Percentiles rank a stretch among this genome's conserved stretches.
These are phyloP conservation scores for Coniophora puteana DNA, from an alignment of 1,284 basidiomycete species.

Conservation along the genomic window DNA sequence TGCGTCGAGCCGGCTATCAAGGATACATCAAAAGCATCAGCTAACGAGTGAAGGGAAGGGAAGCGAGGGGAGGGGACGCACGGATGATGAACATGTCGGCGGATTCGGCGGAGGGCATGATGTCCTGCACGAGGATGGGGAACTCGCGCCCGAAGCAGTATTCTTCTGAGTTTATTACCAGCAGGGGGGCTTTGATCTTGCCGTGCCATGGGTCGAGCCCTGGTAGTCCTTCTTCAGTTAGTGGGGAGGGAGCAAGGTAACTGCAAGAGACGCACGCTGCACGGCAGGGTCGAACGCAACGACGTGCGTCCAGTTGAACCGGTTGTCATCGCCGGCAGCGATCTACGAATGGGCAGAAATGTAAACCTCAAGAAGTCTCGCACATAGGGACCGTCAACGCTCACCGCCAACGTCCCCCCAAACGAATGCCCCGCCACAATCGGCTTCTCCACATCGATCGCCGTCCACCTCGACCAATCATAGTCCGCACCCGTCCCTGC, in stretches of 20 bases:
- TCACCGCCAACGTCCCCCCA: slow-evolving; percentile 30
- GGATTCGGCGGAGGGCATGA: slow-evolving; percentile 12
- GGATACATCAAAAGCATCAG: background rate
- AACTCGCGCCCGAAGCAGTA: slow-evolving; percentile 30
- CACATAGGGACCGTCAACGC: slow-evolving; percentile 6
- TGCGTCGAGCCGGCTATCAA: slow-evolving; percentile 56
- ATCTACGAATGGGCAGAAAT: slow-evolving; percentile 12
- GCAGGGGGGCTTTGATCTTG: slow-evolving; percentile 29
- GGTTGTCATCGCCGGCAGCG: slow-evolving; percentile 19
- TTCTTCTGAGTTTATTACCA: slow-evolving; percentile 37
- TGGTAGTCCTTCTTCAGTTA: slow-evolving; percentile 6
- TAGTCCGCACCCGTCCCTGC: background rate
- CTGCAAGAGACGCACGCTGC: slow-evolving; percentile 11
- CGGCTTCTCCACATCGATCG: slow-evolving; percentile 17
- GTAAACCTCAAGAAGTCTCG: background rate
- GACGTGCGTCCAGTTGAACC: slow-evolving; percentile 21
- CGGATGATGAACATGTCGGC: slow-evolving; percentile 22
- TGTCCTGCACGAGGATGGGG: slow-evolving; percentile 17
- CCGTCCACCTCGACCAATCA: slow-evolving; percentile 18
- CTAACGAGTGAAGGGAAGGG: background rate
- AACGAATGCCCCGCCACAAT: slow-evolving; percentile 33
- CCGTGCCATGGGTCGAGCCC: slow-evolving; percentile 30
- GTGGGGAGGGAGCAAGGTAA: background rate
- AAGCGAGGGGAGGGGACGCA: slow-evolving; percentile 3
- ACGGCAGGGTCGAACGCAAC: slow-evolving; percentile 28